Evolutionary conservation across 345 rosid species (phyloP).

Genomic region (Euphorbia peplus): DNA sequence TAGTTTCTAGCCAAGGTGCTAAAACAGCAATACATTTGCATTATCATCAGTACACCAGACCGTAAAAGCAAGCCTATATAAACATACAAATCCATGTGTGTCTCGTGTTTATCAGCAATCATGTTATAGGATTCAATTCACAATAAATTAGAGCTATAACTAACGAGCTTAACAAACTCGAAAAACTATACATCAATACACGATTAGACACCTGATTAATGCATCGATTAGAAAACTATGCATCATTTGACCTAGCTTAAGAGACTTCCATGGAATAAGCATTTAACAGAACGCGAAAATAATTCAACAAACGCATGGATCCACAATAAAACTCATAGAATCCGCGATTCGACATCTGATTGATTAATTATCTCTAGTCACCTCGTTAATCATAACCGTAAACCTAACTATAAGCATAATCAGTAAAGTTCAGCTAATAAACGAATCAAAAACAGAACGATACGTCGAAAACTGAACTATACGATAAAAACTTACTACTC

Average conservation of each 20-base stretch:
- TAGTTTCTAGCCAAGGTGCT: too few relatives aligned
- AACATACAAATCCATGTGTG: background rate
- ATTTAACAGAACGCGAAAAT: background rate
- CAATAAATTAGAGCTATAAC: background rate
- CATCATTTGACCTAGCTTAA: too few relatives aligned
- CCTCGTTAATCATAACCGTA: background rate
- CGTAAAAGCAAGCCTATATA: background rate
- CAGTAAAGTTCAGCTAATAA: background rate
- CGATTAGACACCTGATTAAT: too few relatives aligned
- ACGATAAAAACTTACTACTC: constrained; percentile 13
- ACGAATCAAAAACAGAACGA: background rate
- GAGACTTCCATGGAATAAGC: background rate
- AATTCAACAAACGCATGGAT: background rate
- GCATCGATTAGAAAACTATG: too few relatives aligned
- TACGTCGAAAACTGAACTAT: background rate
- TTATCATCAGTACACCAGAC: background rate
- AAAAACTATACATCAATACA: background rate
- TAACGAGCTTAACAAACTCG: background rate
- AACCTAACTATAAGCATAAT: too few relatives aligned
- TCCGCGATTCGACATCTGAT: background rate
- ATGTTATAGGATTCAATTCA: background rate
- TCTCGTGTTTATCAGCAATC: background rate
- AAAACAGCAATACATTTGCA: background rate
- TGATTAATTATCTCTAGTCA: background rate
- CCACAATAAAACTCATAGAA: background rate